These are phyloP conservation scores for Microdochium trichocladiopsis DNA, from an alignment of 2,329 filamentous ascomycete genomes.

Conservation along the genomic window DNA sequence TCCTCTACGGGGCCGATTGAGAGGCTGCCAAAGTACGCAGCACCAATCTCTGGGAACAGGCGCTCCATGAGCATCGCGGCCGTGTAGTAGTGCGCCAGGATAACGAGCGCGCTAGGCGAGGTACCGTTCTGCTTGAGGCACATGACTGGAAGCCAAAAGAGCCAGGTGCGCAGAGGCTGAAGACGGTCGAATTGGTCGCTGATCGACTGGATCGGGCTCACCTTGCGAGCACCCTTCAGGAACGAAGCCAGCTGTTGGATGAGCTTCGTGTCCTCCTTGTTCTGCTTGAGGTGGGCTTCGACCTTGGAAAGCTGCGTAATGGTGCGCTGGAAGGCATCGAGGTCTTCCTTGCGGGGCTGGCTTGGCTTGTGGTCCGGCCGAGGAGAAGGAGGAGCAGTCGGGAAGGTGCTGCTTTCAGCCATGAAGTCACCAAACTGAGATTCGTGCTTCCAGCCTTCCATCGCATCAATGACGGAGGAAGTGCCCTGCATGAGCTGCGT, in stretches of 20 bases:
- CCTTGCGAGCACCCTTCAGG: constrained; percentile 64
- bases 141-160: constrained; percentile 90
- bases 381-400: constrained; percentile 57
- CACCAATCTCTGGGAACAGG: constrained; percentile 84
- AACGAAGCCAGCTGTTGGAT: constrained; percentile 66
- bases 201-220: constrained; percentile 61
- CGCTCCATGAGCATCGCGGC: constrained; percentile 82
- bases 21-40: constrained; percentile 78
- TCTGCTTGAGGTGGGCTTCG: constrained; percentile 60
- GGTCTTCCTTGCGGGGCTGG: constrained; percentile 61
- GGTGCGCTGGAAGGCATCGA: constrained; percentile 60
- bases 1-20: constrained; percentile 78
- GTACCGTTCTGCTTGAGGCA: constrained; percentile 71
- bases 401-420: constrained; percentile 68
- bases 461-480: constrained; percentile 80
- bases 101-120: constrained; percentile 71
- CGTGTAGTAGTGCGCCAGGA: constrained; percentile 88
- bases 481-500: constrained; percentile 67
- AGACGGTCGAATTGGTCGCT: constrained; percentile 87
- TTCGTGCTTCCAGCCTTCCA: constrained; percentile 87
- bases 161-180: constrained; percentile 81
- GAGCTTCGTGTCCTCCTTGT: constrained; percentile 61
- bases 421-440: constrained; percentile 82
- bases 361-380: constrained; percentile 53
- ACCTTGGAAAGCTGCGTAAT: constrained; percentile 62